Conservation (phyloP, 371 early-diverging fungal species). For the Fennellomyces sp. region DNA sequence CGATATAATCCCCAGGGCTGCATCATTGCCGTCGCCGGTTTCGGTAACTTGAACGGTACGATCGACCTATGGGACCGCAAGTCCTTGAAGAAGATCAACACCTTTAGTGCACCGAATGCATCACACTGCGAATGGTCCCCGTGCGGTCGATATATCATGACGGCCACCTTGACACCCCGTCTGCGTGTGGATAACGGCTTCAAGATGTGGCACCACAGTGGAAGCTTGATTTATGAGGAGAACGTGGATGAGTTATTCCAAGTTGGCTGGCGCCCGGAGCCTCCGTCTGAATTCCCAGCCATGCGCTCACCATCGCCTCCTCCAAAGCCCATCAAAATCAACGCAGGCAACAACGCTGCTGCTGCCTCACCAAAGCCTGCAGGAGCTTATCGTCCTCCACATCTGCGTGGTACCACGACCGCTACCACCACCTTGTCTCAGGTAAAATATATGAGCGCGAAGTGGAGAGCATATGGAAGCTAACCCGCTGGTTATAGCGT, state of each 20-base stretch:
- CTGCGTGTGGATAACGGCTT: constrained; percentile 97
- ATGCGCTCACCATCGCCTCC: constrained; percentile 70
- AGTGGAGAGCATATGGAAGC: not conserved
- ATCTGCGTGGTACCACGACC: constrained; percentile 61
- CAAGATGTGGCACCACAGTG: constrained; percentile 95
- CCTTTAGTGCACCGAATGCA: constrained; percentile 82
- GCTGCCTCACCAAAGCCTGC: constrained; percentile 44
- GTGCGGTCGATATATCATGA: constrained; percentile 89
- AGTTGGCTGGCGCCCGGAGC: constrained; percentile 75
- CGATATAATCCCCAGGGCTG: constrained; percentile 91
- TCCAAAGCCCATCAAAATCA: constrained; percentile 50
- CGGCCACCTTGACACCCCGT: constrained; percentile 90
- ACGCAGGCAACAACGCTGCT: constrained; percentile 18
- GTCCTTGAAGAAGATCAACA: constrained; percentile 76
- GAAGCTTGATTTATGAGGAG: constrained; percentile 77
- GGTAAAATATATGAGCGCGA: constrained; percentile 18
- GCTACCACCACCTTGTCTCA: constrained; percentile 50
- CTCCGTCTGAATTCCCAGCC: constrained; percentile 68
- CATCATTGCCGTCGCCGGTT: constrained; percentile 85
- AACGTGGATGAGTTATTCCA: constrained; percentile 88
- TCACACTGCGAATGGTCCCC: constrained; percentile 91
- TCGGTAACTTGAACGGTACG: constrained; percentile 95
- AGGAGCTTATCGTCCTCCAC: constrained; percentile 84
- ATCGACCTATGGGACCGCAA: constrained; percentile 93
- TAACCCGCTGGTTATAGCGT: too few relatives aligned